phyloP scores from a whole-genome alignment of 805 yeast genomes.

The Candida montana region DNA sequence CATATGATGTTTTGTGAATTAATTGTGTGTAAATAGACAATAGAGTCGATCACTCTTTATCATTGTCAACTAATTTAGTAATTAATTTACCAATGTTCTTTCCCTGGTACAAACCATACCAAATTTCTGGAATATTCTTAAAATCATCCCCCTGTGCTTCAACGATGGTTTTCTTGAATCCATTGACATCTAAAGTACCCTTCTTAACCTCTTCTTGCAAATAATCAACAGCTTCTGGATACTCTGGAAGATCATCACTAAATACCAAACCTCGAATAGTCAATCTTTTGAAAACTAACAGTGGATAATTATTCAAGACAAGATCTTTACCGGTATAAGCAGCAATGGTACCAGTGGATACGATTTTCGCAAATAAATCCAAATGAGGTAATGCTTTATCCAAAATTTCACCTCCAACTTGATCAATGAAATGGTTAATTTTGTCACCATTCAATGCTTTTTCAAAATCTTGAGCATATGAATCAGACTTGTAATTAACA shows the following conservation, averaged over 20 bases:
- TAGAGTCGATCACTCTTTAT: neutral
- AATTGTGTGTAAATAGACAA: too few species aligned
- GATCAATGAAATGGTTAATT: conserved; percentile 52
- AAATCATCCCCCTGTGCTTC: conserved; percentile 39
- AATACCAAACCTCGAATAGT: conserved; percentile 50
- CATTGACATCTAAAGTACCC: conserved; percentile 36
- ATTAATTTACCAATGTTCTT: conserved; percentile 47
- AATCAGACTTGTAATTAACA: conserved; percentile 46
- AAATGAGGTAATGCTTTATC: conserved; percentile 34
- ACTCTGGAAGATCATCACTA: conserved; percentile 35
- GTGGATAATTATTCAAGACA: conserved; percentile 34
- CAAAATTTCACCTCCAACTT: conserved; percentile 59
- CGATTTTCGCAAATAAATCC: conserved; percentile 38
- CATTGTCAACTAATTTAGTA: conserved; percentile 32
- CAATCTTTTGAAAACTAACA: conserved; percentile 46
- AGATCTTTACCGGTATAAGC: conserved; percentile 37
- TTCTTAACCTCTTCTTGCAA: conserved; percentile 32
- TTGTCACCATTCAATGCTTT: conserved; percentile 42
- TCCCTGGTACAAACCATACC: conserved; percentile 42
- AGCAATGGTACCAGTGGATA: conserved; percentile 63
- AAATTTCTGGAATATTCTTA: conserved; percentile 38
- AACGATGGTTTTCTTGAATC: conserved; percentile 33
- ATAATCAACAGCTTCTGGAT: conserved; percentile 32
- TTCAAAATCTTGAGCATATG: conserved; percentile 31
- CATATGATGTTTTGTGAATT: too few species aligned